Evolutionary conservation across 129 eudicot species (phyloP), one percentile per base, ranked within the genome.

Genomic region (Pulicaria dysenterica): DNA sequence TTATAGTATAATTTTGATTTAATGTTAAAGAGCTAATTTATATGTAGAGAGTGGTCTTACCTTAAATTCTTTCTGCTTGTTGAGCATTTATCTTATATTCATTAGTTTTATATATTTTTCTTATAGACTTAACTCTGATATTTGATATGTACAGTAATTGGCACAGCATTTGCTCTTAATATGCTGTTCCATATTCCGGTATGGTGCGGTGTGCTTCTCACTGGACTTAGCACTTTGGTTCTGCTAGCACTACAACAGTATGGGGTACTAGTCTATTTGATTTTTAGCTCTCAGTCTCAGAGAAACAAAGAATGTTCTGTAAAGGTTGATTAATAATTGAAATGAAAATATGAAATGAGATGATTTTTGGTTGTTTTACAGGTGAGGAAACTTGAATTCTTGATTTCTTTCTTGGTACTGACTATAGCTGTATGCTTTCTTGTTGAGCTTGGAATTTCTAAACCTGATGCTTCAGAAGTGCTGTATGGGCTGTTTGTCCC

Each of bases 371-470:
- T 60, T 50, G 49, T 56, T 73, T 11, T 77, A 69, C 80, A 95
- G 99, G 99, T 95, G 85, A 89, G 99, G 79, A 95, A 90, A 80
- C 97, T 95, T 64, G 99, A 95, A 64, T 83, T 95, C 80, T 81
- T 95, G 58, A 91, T 95, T 74, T 67, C 97, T 34, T 84, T 95
- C 64, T 74, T 95, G 78, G 99, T 95, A 41, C 69, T 85, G 62
- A 95, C 99, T 10, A 91, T 95, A 47, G 99, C 99, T 50, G 88
- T 47, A 34, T 95, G 99, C 79, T 95, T 90, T 81, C 87, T 90
- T 56, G 79, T 74, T 82, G 99, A 95, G 82, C 91, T 95, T 70
- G 96, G 93, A 40, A 86, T 90, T 72, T 91, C 99, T 12, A 90
- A 95, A 48, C 97, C 99, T 6, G 70, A 86, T 31, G 79, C 96